Conservation (phyloP, 148 eudicot species). For the Diospyros kaki region DNA sequence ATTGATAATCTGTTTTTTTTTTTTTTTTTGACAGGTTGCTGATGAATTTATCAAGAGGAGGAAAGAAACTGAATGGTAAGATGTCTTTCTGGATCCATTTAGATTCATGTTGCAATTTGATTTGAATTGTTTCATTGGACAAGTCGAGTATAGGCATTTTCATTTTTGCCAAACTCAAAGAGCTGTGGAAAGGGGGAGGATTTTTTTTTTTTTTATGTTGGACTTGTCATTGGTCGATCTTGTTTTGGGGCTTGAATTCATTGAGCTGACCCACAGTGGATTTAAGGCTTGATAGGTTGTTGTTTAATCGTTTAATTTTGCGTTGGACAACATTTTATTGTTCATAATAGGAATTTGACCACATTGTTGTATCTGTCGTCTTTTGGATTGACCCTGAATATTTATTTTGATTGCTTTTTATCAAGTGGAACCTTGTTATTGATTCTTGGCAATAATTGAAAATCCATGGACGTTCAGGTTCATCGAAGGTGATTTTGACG, state of each 20-base stretch:
- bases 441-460: not conserved
- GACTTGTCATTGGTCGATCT: too few species aligned
- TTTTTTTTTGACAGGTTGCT: slow-evolving; percentile 48
- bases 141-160: not conserved
- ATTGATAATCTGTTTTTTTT: too few species aligned
- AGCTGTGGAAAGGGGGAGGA: too few species aligned
- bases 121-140: not conserved
- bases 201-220: too few species aligned
- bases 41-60: slow-evolving; percentile 81
- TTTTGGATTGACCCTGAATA: not conserved
- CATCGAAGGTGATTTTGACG: slow-evolving; percentile 74
- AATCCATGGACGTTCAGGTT: slow-evolving; percentile 39
- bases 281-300: too few species aligned
- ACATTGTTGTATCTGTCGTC: not conserved
- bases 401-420: not conserved
- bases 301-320: too few species aligned
- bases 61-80: slow-evolving; percentile 73
- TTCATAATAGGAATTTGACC: not conserved
- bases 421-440: not conserved
- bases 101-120: not conserved
- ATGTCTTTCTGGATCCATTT: not conserved
- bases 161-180: not conserved
- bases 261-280: too few species aligned
- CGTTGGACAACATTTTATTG: not conserved
- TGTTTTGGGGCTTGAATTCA: too few species aligned